Evolutionary conservation across 768 basidiomycete species (phyloP), one percentile per base, ranked within the genome.

Genomic region (Suillus americanus): DNA sequence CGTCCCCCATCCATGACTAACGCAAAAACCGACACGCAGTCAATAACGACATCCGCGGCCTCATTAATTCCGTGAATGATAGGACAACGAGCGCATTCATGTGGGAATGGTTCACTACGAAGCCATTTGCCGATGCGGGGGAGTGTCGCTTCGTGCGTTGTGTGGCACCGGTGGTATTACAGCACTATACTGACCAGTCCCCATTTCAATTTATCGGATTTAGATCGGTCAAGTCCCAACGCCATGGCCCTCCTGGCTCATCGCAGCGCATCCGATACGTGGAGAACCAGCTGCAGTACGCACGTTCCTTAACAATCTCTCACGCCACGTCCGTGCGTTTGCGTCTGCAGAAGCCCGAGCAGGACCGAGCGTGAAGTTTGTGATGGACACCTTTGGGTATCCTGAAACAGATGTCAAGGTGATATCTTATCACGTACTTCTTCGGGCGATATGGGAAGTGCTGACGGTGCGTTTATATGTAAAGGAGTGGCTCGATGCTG

Each of bases 181-280:
- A 28, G 9, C 5, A 18, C 7, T 9, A 28, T 30, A 9, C 50
- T 51, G 28, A 51, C 8, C 8, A 28, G 20, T n/a, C 14, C 14
- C 13, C 2, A 18, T 33, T 20, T 18, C 57, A 23, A 20, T 33
- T 7, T 62, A 10, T 66, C 3, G 23, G 23, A 14, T 51, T 2
- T 50, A 94, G 91, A 93, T 94, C 67, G 90, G 91, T 16, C 88
- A 90, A 10, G 89, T 94, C 6, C 89, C 89, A 43, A 98, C 96
- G 0, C 97, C 97, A 0, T 99, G 97, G 97, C 93, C 95, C 16
- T 96, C 94, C 0, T 99, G 97, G 97, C 79, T 93, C 64, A 92
- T 99, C 71, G 96, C 93, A 30, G 94, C 94, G 9, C 90, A 94
- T 67, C 89, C 90, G 0, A 81, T 81, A 14, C 84, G 90, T 18